Evolutionary conservation across 2,329 filamentous ascomycete genomes (phyloP).

Genomic region (Ascosphaera apis): DNA sequence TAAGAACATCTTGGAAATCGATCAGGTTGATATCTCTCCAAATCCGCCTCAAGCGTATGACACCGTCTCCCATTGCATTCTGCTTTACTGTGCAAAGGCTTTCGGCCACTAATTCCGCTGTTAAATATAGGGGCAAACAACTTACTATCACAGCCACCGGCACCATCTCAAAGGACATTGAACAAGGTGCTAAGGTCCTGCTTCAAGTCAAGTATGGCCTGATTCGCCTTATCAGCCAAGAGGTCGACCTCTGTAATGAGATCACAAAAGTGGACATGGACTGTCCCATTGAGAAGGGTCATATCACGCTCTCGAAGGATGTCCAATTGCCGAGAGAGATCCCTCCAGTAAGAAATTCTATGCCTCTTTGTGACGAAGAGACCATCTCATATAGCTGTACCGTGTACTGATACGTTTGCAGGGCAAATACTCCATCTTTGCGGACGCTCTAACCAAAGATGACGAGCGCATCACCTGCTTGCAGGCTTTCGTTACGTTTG

Average conservation of each 20-base stretch:
- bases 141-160: constrained; percentile 63
- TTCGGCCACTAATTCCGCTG: constrained; percentile 6
- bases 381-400: neutral
- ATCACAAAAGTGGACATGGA: constrained; percentile 67
- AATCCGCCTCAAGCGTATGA: constrained; percentile 76
- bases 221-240: constrained; percentile 65
- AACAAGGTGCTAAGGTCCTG: constrained; percentile 57
- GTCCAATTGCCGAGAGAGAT: constrained; percentile 72
- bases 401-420: constrained; percentile 14
- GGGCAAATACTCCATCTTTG: constrained; percentile 77
- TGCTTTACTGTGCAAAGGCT: neutral
- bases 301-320: constrained; percentile 49
- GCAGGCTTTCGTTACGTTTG: constrained; percentile 28
- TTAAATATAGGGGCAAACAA: constrained; percentile 39
- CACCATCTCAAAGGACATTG: constrained; percentile 46
- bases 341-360: constrained; percentile 45
- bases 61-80: constrained; percentile 2
- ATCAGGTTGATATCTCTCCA: constrained; percentile 56
- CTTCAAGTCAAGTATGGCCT: constrained; percentile 83
- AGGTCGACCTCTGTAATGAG: constrained; percentile 70
- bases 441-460: constrained; percentile 59
- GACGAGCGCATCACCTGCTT: constrained; percentile 65
- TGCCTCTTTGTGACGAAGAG: neutral
- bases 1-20: constrained; percentile 50
- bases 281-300: constrained; percentile 68